A percentile compares a stretch with the other conserved stretches of the same genome.
Evolutionary conservation across 306 rosid genomes (phyloP).

Genomic region (Glycine latifolia): DNA sequence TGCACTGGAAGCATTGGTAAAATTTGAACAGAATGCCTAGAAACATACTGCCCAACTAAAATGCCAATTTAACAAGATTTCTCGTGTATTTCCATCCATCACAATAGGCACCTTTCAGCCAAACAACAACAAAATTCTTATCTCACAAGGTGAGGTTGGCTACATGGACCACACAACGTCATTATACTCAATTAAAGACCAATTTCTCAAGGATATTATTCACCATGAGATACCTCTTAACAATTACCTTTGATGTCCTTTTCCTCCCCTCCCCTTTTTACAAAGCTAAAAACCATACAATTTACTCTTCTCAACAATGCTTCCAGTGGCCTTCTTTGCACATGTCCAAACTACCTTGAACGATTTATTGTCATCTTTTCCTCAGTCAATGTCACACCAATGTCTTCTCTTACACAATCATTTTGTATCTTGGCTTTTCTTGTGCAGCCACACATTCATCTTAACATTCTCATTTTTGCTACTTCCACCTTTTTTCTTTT

Average conservation of each 20-base stretch:
- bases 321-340: background rate
- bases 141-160: background rate
- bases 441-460: background rate
- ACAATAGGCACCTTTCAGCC: constrained; percentile 25
- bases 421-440: background rate
- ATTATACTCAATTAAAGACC: background rate
- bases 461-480: background rate
- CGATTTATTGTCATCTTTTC: background rate
- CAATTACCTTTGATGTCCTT: background rate
- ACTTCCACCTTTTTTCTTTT: background rate
- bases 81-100: background rate
- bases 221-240: background rate
- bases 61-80: background rate
- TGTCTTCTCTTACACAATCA: background rate
- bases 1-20: background rate
- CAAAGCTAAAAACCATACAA: background rate
- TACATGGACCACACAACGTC: background rate
- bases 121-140: background rate
- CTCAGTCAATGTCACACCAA: background rate
- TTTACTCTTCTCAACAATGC: background rate
- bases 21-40: background rate
- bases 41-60: background rate
- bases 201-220: background rate
- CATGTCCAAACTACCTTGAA: background rate
- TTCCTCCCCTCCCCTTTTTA: background rate